These are phyloP conservation scores for Vitis cinerea DNA, from an alignment of 164 flowering plant species.

Conservation along the genomic window DNA sequence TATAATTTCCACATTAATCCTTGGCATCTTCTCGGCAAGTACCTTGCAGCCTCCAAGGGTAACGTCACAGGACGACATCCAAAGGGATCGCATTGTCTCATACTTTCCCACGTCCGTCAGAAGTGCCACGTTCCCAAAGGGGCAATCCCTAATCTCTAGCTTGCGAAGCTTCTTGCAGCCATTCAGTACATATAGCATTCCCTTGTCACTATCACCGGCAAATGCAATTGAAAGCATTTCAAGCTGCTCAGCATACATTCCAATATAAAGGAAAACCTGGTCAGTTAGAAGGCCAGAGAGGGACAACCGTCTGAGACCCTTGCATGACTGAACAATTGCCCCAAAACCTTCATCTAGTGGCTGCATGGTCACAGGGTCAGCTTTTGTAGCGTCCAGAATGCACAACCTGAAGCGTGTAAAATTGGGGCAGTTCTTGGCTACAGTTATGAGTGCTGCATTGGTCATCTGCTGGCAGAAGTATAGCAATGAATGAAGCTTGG, in stretches of 20 bases:
- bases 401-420: constrained; percentile 71
- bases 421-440: constrained; percentile 76
- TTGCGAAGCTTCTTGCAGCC: constrained; percentile 88
- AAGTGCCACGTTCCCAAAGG: constrained; percentile 78
- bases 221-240: constrained; percentile 94
- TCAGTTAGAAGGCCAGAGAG: constrained; percentile 83
- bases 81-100: constrained; percentile 99
- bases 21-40: constrained; percentile 71
- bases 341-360: constrained; percentile 95
- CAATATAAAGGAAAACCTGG: constrained; percentile 80
- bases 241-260: constrained; percentile 82
- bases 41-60: constrained; percentile 77
- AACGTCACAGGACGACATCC: constrained; percentile 95
- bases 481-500: constrained; percentile 68
- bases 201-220: constrained; percentile 85
- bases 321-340: constrained; percentile 82
- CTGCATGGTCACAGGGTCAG: constrained; percentile 61
- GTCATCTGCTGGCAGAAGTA: constrained; percentile 93
- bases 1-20: constrained; percentile 83
- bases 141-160: constrained; percentile 85
- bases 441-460: constrained; percentile 77
- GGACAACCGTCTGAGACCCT: constrained; percentile 66
- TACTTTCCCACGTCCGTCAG: constrained; percentile 77
- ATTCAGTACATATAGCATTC: constrained; percentile 75
- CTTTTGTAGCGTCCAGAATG: constrained; percentile 66